Evolutionary conservation across 2,329 filamentous ascomycete species (phyloP), one percentile per base, ranked within the genome.

Genomic region (Grosmannia penicillata): DNA sequence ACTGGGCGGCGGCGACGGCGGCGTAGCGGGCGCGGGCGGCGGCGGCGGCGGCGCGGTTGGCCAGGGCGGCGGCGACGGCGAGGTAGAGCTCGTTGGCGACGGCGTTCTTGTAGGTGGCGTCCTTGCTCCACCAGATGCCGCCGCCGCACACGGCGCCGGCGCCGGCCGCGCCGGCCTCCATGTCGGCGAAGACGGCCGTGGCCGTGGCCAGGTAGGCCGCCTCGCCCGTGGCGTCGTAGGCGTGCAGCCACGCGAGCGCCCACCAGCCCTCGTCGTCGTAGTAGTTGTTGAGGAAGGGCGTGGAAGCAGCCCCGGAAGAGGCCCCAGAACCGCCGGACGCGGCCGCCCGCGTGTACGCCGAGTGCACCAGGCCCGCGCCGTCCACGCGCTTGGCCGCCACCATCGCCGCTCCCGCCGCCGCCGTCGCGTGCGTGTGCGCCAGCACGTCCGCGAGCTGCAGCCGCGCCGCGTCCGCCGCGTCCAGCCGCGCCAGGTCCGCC

Each of bases 251-350:
- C 13, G 63, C 72, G 37, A 76, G 57, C 3, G 65, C 72, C 73
- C 73, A 78, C 72, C 72, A 77, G 25, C 72, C 65, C 52, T 73
- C 68, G 49, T 77, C 72, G 47, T 77, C 72, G 47, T 74, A 75
- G 46, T 59, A 75, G 31, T 65, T 60, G 47, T 75, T 70, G 35
- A 70, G 52, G 52, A 72, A 75, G 29, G n/a, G n/a, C n/a, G n/a
- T n/a, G n/a, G n/a, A n/a, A n/a, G n/a, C n/a, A n/a, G n/a, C n/a
- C n/a, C n/a, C n/a, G n/a, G n/a, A n/a, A n/a, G n/a, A n/a, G n/a
- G n/a, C n/a, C n/a, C n/a, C 27, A 11, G 22, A 25, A n/a, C 4
- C 11, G 6, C 2, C 25, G 6, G 33, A 13, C 18, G 18, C 15
- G 11, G 7, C 33, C 49, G 29, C 59, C 34, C 51, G 30, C 17